phyloP scores from a whole-genome alignment of 768 basidiomycete species.

The Dendrothele bispora region DNA sequence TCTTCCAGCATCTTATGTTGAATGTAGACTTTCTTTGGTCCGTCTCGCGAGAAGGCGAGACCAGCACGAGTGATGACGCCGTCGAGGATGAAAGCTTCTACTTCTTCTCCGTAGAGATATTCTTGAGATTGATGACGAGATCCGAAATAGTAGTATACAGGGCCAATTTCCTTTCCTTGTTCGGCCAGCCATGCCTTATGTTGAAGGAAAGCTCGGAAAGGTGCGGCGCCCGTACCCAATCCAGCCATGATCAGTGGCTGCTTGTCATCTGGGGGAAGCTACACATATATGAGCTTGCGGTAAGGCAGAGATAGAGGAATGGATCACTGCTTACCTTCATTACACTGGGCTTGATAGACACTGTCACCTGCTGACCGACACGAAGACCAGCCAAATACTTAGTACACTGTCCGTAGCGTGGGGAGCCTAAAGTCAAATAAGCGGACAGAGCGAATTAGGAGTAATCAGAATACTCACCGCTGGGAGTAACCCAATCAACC shows the following conservation, averaged over 20 bases:
- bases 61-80: conserved; percentile 87
- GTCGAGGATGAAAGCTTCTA: conserved; percentile 89
- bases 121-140: conserved; percentile 94
- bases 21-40: conserved; percentile 92
- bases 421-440: conserved; percentile 49
- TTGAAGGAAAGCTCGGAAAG: conserved; percentile 99
- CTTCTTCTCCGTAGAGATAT: conserved; percentile 95
- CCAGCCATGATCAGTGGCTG: conserved; percentile 99
- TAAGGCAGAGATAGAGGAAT: not conserved
- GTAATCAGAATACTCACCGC: conserved; percentile 51
- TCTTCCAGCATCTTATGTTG: conserved; percentile 98
- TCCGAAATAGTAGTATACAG: conserved; percentile 97
- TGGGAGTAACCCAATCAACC: conserved; percentile 89
- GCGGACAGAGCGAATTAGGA: conserved; percentile 4
- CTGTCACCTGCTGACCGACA: conserved; percentile 90
- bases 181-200: conserved; percentile 82
- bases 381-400: conserved; percentile 86
- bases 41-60: conserved; percentile 95
- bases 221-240: conserved; percentile 96
- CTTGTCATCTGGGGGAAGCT: conserved; percentile 80
- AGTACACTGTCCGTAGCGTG: conserved; percentile 92
- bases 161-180: conserved; percentile 81
- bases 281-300: conserved; percentile 14
- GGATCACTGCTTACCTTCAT: conserved; percentile 75
- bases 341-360: conserved; percentile 97